Evolutionary conservation across 345 rosid species (phyloP).

Genomic region (Boechera divaricarpa): DNA sequence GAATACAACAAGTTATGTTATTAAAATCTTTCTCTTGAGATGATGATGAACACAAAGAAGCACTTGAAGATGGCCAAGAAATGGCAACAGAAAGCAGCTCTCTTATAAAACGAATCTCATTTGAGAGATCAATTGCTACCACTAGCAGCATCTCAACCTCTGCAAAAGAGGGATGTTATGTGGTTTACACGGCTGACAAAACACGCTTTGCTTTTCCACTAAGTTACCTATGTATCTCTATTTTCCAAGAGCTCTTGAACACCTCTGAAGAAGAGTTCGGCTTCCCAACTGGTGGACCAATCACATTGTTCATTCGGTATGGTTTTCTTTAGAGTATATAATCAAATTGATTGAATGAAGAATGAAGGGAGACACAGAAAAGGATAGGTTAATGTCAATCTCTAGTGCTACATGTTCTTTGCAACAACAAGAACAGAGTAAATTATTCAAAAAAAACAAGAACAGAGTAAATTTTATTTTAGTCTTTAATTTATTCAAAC

Average conservation of each 20-base stretch:
- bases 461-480: neutral
- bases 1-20: no score
- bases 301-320: neutral
- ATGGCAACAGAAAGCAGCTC: no score
- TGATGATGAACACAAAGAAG: no score
- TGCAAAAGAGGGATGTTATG: no score
- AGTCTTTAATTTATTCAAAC: no score
- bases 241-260: neutral
- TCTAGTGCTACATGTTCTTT: neutral
- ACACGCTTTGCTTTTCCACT: neutral
- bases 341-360: neutral
- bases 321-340: neutral
- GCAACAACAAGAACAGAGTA: neutral
- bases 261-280: neutral
- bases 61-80: neutral
- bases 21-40: no score
- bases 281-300: neutral
- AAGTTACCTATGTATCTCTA: neutral
- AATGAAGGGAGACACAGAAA: neutral
- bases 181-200: no score
- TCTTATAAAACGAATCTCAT: no score
- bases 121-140: no score
- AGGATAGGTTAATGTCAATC: neutral
- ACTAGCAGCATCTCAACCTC: no score
- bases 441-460: neutral